Conservation (phyloP, 148 eudicot species). For the Chenopodium formosanum region DNA sequence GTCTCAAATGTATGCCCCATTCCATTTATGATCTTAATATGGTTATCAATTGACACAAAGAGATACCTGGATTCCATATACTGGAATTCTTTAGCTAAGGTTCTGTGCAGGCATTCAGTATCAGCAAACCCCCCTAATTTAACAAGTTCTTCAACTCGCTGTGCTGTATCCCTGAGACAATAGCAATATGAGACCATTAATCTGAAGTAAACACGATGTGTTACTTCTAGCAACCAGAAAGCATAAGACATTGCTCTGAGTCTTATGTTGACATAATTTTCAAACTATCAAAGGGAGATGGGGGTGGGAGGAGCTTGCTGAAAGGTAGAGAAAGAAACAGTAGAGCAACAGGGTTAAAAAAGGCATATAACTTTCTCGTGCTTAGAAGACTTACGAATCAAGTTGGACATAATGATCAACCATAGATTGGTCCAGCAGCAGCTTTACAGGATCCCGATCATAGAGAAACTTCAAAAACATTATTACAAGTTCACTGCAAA, state of each 20-base stretch:
- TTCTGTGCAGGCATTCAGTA: constrained; percentile 65
- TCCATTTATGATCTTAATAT: too few relatives aligned
- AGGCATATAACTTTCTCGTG: neutral
- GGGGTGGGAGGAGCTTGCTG: neutral
- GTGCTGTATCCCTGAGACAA: constrained; percentile 45
- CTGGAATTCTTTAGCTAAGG: constrained; percentile 79
- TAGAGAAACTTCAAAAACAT: constrained; percentile 85
- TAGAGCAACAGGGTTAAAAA: neutral
- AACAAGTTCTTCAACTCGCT: constrained; percentile 61
- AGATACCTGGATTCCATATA: constrained; percentile 80
- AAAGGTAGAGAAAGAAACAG: neutral
- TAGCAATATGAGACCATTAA: constrained; percentile 10
- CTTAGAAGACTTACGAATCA: constrained; percentile 61
- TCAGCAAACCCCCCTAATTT: constrained; percentile 88
- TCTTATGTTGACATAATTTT: neutral
- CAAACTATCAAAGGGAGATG: too few relatives aligned
- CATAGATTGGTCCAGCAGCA: constrained; percentile 63
- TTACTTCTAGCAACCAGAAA: constrained; percentile 2
- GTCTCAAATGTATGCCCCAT: too few relatives aligned
- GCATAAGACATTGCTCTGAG: neutral
- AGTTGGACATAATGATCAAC: constrained; percentile 51
- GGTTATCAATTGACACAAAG: neutral
- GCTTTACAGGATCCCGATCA: constrained; percentile 81
- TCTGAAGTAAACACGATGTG: neutral
- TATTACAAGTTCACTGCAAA: constrained; percentile 88